phyloP scores from a whole-genome alignment of 2,329 filamentous ascomycete species.

The Paradendryphiella salina region DNA sequence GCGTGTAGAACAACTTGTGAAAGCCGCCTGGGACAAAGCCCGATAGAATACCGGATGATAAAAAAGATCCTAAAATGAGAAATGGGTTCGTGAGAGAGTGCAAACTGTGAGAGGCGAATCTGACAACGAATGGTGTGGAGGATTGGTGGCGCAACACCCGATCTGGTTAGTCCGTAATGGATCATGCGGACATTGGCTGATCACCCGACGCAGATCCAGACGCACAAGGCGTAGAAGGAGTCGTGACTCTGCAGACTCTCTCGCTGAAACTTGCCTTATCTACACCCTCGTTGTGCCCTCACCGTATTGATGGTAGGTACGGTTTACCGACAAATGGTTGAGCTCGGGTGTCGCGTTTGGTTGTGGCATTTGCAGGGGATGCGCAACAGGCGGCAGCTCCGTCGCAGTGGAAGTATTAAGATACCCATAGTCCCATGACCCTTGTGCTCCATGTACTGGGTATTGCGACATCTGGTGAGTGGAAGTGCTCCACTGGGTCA shows the following conservation, averaged over 20 bases:
- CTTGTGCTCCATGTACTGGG: constrained; percentile 36
- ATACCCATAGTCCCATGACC: constrained; percentile 46
- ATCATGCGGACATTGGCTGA: constrained; percentile 40
- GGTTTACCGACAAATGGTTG: constrained; percentile 36
- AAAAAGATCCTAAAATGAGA: constrained; percentile 10
- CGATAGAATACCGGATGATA: constrained; percentile 12
- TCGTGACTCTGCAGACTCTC: constrained; percentile 17
- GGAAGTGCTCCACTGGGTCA: constrained; percentile 43
- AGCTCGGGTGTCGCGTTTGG: constrained; percentile 37
- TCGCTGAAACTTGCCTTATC: constrained; percentile 13
- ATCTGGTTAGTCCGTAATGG: constrained; percentile 28
- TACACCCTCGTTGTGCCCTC: constrained; percentile 46
- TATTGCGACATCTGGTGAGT: constrained; percentile 43
- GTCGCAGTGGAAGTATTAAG: constrained; percentile 33
- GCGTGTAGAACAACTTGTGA: constrained; percentile 27
- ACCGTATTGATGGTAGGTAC: constrained; percentile 43
- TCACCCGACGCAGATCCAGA: constrained; percentile 39
- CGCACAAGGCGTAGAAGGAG: constrained; percentile 26
- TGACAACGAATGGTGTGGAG: constrained; percentile 34
- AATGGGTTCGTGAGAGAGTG: constrained; percentile 14
- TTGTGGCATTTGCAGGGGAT: constrained; percentile 42
- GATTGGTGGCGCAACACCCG: constrained; percentile 19
- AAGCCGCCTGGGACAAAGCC: constrained; percentile 23
- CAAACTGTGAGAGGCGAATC: constrained; percentile 32
- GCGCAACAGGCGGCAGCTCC: constrained; percentile 33